A percentile compares a stretch with the other conserved stretches of the same genome.
Evolutionary conservation across 2,329 filamentous ascomycete genomes (phyloP).

Genomic region (Penicillium frequentans): DNA sequence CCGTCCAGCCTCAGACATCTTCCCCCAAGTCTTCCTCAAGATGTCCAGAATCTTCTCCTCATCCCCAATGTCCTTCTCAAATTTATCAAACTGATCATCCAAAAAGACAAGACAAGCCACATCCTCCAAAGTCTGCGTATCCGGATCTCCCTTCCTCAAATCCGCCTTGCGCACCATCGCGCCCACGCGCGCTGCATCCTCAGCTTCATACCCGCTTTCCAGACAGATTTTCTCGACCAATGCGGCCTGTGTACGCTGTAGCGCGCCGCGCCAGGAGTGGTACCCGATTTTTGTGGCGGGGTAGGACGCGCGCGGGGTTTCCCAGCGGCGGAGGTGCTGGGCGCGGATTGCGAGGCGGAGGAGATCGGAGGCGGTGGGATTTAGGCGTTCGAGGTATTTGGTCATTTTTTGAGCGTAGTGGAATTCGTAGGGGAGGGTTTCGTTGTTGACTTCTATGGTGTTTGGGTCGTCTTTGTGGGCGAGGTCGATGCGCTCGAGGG

Average conservation of each 20-base stretch:
- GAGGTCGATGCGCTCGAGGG: slow-evolving; percentile 69
- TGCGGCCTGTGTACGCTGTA: slow-evolving; percentile 70
- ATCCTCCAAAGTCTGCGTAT: slow-evolving; percentile 75
- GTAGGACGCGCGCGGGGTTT: slow-evolving; percentile 71
- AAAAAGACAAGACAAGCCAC: slow-evolving; percentile 85
- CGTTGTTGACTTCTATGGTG: slow-evolving; percentile 41
- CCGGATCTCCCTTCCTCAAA: slow-evolving; percentile 52
- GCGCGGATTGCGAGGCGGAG: slow-evolving; percentile 76
- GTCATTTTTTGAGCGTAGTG: slow-evolving; percentile 82
- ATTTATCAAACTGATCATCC: slow-evolving; percentile 81
- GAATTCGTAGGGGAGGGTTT: slow-evolving; percentile 69
- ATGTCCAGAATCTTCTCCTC: slow-evolving; percentile 76
- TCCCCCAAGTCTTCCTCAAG: slow-evolving; percentile 71
- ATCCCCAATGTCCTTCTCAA: slow-evolving; percentile 66
- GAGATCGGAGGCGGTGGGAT: slow-evolving; percentile 62
- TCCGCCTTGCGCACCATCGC: slow-evolving; percentile 78
- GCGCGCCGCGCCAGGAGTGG: slow-evolving; percentile 72
- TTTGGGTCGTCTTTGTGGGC: slow-evolving; percentile 70
- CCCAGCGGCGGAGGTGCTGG: slow-evolving; percentile 84
- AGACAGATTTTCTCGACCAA: slow-evolving; percentile 57
- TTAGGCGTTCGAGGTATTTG: slow-evolving; percentile 63
- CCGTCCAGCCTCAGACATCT: slow-evolving; percentile 67
- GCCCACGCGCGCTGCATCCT: slow-evolving; percentile 63
- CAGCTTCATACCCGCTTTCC: slow-evolving; percentile 50
- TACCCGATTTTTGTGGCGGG: slow-evolving; percentile 76